phyloP scores from a whole-genome alignment of 2,329 filamentous ascomycete species.

The Cercospora janseana region DNA sequence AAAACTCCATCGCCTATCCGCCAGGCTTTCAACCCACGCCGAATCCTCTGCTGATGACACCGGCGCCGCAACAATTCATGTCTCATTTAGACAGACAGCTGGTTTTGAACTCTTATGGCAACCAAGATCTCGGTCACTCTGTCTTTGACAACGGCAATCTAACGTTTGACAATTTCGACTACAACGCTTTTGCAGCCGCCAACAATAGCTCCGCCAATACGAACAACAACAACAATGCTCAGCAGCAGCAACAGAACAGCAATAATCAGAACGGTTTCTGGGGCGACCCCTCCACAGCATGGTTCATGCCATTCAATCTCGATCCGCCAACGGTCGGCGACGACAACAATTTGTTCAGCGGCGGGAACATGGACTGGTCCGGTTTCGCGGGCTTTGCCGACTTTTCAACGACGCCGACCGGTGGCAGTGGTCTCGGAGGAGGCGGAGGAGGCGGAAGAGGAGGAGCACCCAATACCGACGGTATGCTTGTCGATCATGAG shows the following conservation, averaged over 20 bases:
- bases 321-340: constrained; percentile 60
- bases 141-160: constrained; percentile 21
- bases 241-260: constrained; percentile 17
- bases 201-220: no score
- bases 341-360: constrained; percentile 36
- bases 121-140: constrained; percentile 21
- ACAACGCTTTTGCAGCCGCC: constrained; percentile 25
- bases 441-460: no score
- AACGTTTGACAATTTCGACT: constrained; percentile 30
- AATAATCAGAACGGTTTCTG: constrained; percentile 27
- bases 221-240: constrained; percentile 16
- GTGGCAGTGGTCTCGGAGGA: constrained; percentile 24
- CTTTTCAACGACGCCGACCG: constrained; percentile 24
- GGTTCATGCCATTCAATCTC: constrained; percentile 93
- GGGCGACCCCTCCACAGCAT: constrained; percentile 60
- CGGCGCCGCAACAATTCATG: constrained; percentile 48
- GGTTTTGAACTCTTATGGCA: constrained; percentile 68
- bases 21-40: constrained; percentile 32
- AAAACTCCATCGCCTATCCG: constrained; percentile 49
- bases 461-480: no score
- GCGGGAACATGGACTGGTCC: constrained; percentile 35
- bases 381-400: constrained; percentile 33
- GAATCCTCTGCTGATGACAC: constrained; percentile 35
- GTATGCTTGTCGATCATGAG: constrained; percentile 7
- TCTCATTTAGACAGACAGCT: constrained; percentile 73